These are phyloP conservation scores for Detonula confervacea DNA, from an alignment of 352 stramenopile species.

Conservation along the genomic window DNA sequence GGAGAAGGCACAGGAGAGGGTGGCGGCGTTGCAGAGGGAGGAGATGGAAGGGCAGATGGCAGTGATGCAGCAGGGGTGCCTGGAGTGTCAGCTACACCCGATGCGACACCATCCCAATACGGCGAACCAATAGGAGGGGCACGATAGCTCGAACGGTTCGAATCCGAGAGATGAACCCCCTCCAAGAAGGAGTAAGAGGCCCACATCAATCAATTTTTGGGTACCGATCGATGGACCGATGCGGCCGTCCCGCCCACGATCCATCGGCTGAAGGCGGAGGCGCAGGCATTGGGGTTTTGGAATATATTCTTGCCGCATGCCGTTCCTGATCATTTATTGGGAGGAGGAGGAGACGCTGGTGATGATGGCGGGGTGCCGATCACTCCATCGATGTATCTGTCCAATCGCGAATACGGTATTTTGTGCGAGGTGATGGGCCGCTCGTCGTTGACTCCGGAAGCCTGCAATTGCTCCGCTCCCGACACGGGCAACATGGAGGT, in stretches of 20 bases:
- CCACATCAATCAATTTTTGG: slow-evolving; percentile 71
- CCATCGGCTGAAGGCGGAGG: slow-evolving; percentile 90
- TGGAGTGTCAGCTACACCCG: no score
- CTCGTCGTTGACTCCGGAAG: slow-evolving; percentile 90
- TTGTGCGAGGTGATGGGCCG: slow-evolving; percentile 95
- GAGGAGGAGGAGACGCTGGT: not conserved
- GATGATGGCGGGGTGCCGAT: slow-evolving; percentile 17
- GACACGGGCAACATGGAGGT: slow-evolving; percentile 99
- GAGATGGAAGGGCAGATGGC: no score
- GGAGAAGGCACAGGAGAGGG: no score
- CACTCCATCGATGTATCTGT: slow-evolving; percentile 57
- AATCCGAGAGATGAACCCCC: slow-evolving; percentile 89
- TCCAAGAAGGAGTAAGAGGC: slow-evolving; percentile 89
- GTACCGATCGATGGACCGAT: slow-evolving; percentile 82
- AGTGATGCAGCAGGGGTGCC: no score
- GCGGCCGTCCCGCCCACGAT: slow-evolving; percentile 89
- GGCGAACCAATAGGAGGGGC: no score
- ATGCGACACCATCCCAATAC: no score
- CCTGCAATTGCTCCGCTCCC: slow-evolving; percentile 96
- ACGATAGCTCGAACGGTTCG: no score
- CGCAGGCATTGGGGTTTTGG: slow-evolving; percentile 92
- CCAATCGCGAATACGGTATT: slow-evolving; percentile 93
- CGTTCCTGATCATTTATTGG: slow-evolving; percentile 73
- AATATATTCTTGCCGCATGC: slow-evolving; percentile 93
- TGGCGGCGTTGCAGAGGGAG: no score